Evolutionary conservation across 2,329 filamentous ascomycete species (phyloP).

Genomic region (Ophiocordyceps camponoti-rufipedis): DNA sequence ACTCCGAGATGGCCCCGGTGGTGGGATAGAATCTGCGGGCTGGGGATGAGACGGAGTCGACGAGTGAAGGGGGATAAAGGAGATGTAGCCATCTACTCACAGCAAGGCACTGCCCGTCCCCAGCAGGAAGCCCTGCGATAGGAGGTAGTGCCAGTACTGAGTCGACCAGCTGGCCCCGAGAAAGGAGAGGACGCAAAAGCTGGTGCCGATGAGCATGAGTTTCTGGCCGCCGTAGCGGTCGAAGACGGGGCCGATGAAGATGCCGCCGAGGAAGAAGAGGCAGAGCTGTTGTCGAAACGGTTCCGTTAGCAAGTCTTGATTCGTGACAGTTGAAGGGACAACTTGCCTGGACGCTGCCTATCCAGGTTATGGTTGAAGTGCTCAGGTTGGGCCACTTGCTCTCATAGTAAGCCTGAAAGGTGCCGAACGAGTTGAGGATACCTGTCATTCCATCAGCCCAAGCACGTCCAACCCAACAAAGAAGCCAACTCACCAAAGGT

Average conservation of each 20-base stretch:
- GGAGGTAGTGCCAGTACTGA: slow-evolving; percentile 17
- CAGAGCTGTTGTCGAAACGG: no score
- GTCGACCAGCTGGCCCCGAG: slow-evolving; percentile 14
- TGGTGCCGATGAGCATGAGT: slow-evolving; percentile 16
- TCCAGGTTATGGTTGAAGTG: slow-evolving; percentile 20
- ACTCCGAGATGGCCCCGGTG: slow-evolving; percentile 11
- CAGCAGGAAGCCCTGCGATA: slow-evolving; percentile 21
- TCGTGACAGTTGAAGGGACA: background rate
- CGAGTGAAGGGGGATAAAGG: background rate
- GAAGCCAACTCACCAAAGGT: slow-evolving; percentile 9
- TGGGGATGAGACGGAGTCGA: background rate
- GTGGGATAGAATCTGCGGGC: slow-evolving; percentile 12
- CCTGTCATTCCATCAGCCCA: slow-evolving; percentile 3
- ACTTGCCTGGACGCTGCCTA: slow-evolving; percentile 15
- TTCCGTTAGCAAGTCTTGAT: background rate
- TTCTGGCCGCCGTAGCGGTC: slow-evolving; percentile 19
- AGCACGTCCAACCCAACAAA: no score
- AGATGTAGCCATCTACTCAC: slow-evolving; percentile 3
- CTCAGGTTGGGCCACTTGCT: slow-evolving; percentile 12
- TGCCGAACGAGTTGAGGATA: slow-evolving; percentile 27
- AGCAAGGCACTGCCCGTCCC: slow-evolving; percentile 20
- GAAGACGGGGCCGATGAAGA: slow-evolving; percentile 19
- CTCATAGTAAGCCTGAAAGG: slow-evolving; percentile 34
- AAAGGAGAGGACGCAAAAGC: slow-evolving; percentile 18
- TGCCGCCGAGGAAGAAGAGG: slow-evolving; percentile 19